Evolutionary conservation across 139 green algal species (phyloP), one percentile per base, ranked within the genome.

Genomic region (Diplosphaera chodatii): DNA sequence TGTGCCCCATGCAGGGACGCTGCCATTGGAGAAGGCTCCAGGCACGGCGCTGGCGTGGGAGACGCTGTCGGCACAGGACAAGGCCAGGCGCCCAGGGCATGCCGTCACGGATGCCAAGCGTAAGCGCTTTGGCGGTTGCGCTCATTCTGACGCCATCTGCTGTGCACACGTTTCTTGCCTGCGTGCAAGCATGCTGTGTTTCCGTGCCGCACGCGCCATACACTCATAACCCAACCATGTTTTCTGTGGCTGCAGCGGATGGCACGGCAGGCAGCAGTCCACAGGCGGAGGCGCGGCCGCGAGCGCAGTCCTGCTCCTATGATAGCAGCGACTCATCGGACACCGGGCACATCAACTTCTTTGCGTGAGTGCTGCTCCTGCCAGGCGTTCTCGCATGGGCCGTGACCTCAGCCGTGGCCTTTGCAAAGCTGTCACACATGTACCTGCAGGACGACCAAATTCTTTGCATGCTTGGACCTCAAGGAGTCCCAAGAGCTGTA

Each of bases 361-460:
- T 94, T 74, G 80, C 86, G n/a, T n/a, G n/a, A n/a, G n/a, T n/a
- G n/a, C n/a, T n/a, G n/a, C n/a, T n/a, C n/a, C n/a, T n/a, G n/a
- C n/a, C n/a, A n/a, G n/a, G n/a, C n/a, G n/a, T n/a, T n/a, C n/a
- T n/a, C n/a, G n/a, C n/a, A n/a, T n/a, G n/a, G n/a, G n/a, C n/a
- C n/a, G n/a, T n/a, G n/a, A n/a, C n/a, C n/a, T n/a, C n/a, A n/a
- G n/a, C n/a, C n/a, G n/a, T n/a, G n/a, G n/a, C n/a, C n/a, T n/a
- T n/a, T n/a, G n/a, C n/a, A n/a, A n/a, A n/a, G n/a, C n/a, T n/a
- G n/a, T n/a, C n/a, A n/a, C n/a, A n/a, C n/a, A n/a, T n/a, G n/a
- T n/a, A n/a, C n/a, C n/a, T n/a, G n/a, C n/a, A n/a, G n/a, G 69
- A 84, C 73, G 75, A 94, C 89, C 68, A 95, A 93, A 80, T 89